phyloP scores from a whole-genome alignment of 768 basidiomycete genomes.

The Leccinum olivaceopallidum region DNA sequence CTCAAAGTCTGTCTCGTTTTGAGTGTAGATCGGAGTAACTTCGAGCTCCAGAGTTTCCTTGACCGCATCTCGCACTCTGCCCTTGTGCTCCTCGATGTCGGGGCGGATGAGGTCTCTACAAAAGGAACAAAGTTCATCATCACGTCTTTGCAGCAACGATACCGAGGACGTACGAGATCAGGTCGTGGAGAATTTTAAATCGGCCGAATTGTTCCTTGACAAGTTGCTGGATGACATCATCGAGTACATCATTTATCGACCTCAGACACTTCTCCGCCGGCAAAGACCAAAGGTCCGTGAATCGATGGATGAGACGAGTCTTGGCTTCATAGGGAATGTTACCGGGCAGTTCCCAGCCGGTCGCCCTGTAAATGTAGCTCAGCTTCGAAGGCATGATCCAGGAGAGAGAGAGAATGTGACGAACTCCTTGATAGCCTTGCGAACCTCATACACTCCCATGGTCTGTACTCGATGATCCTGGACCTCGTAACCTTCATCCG shows the following conservation, averaged over 20 bases:
- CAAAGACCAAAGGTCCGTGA: constrained; percentile 37
- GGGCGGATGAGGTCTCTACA: constrained; percentile 29
- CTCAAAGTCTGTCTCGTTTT: constrained; percentile 28
- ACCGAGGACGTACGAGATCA: constrained; percentile 35
- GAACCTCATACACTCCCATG: constrained; percentile 37
- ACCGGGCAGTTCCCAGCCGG: constrained; percentile 44
- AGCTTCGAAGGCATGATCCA: not conserved
- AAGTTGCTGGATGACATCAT: constrained; percentile 29
- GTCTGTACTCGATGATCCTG: constrained; percentile 8
- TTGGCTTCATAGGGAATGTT: constrained; percentile 44
- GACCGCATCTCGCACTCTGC: constrained; percentile 27
- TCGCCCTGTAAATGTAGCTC: constrained; percentile 30
- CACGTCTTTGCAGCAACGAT: not conserved
- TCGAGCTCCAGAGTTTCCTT: constrained; percentile 41
- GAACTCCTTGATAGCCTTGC: constrained; percentile 36
- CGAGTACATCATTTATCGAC: constrained; percentile 32
- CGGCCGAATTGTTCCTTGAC: constrained; percentile 40
- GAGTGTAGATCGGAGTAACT: constrained; percentile 39
- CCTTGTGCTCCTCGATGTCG: constrained; percentile 33
- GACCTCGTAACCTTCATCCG: not conserved
- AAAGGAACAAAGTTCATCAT: not conserved
- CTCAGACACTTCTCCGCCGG: constrained; percentile 39
- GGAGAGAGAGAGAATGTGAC: constrained; percentile 4
- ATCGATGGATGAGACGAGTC: constrained; percentile 35
- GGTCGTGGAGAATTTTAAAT: constrained; percentile 36